phyloP scores from a whole-genome alignment of 805 yeast genomes.

The Candida sithepensis region DNA sequence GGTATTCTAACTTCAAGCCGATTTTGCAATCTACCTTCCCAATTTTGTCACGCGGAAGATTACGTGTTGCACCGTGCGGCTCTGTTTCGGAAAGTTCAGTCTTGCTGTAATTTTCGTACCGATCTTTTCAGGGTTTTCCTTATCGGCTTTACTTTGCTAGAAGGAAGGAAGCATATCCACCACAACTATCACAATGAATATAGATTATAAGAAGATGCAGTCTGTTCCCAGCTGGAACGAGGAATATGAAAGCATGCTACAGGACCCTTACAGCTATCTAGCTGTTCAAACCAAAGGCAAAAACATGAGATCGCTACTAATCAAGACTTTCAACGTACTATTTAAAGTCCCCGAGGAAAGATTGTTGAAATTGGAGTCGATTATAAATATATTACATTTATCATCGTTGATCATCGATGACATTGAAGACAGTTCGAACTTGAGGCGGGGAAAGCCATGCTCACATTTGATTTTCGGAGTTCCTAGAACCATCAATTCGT shows the following conservation, averaged over 20 bases:
- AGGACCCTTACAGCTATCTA: conserved; percentile 49
- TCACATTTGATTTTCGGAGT: conserved; percentile 77
- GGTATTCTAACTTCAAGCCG: no score
- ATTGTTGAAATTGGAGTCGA: conserved; percentile 38
- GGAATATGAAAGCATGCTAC: conserved; percentile 27
- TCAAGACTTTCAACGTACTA: conserved; percentile 51
- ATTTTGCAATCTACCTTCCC: no score
- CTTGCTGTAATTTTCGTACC: no score
- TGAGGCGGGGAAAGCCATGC: conserved; percentile 74
- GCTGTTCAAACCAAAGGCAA: conserved; percentile 49
- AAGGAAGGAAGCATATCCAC: no score
- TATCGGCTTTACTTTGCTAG: no score
- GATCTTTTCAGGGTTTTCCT: no score
- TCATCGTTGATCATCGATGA: conserved; percentile 79
- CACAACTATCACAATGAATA: conserved; percentile 4
- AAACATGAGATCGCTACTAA: conserved; percentile 46
- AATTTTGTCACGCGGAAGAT: no score
- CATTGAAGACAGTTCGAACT: conserved; percentile 72
- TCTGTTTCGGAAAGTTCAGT: no score
- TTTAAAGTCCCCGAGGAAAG: conserved; percentile 39
- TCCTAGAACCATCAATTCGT: conserved; percentile 78
- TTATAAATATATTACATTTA: conserved; percentile 60
- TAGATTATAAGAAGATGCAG: conserved; percentile 1
- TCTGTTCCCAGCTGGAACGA: conserved; percentile 14
- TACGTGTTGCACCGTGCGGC: no score